These are phyloP conservation scores for Colletotrichum navitas DNA, from an alignment of 2,329 filamentous ascomycete species.

Conservation along the genomic window DNA sequence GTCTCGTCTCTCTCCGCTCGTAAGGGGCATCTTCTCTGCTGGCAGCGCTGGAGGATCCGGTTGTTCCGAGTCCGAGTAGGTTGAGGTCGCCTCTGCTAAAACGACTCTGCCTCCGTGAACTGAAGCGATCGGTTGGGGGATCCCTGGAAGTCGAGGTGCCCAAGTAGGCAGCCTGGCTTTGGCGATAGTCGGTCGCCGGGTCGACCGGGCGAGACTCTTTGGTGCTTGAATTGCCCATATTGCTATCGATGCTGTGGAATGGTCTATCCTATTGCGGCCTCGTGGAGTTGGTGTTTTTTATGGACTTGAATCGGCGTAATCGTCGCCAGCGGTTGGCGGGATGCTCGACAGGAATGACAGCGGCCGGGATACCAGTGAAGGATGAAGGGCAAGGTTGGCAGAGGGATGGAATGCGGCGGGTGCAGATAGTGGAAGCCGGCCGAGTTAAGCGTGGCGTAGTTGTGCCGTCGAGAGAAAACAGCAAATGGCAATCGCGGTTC, in stretches of 20 bases:
- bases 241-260: slow-evolving; percentile 1
- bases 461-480: neutral
- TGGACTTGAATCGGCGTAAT: neutral
- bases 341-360: neutral
- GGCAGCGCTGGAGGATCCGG: slow-evolving; percentile 54
- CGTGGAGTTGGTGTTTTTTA: neutral
- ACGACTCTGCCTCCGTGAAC: slow-evolving; percentile 40
- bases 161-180: slow-evolving; percentile 35
- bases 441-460: neutral
- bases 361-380: neutral
- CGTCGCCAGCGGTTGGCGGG: neutral
- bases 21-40: slow-evolving; percentile 59
- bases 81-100: slow-evolving; percentile 61
- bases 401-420: neutral
- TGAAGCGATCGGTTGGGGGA: slow-evolving; percentile 22
- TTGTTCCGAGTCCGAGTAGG: slow-evolving; percentile 58
- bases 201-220: slow-evolving; percentile 53
- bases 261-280: neutral
- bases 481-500: neutral
- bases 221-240: slow-evolving; percentile 57
- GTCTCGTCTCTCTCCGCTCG: slow-evolving; percentile 85
- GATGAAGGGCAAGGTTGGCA: neutral
- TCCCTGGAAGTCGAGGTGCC: slow-evolving; percentile 28
- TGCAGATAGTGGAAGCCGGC: neutral
- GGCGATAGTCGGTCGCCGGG: slow-evolving; percentile 35